phyloP scores from a whole-genome alignment of 2,329 filamentous ascomycete species.

The Xenoacremonium recifei region DNA sequence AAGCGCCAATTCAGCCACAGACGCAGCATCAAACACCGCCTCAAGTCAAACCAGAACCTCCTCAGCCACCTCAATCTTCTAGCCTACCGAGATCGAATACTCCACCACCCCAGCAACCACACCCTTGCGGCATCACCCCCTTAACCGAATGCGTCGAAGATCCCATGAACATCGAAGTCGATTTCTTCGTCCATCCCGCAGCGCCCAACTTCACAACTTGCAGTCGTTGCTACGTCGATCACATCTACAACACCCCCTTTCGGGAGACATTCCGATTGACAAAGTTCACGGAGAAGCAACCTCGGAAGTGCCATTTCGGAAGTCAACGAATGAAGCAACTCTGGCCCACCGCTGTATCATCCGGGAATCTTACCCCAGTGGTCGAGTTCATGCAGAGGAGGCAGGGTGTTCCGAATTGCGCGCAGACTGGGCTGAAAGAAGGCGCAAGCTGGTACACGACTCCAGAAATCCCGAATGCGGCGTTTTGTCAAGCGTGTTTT shows the following conservation, averaged over 20 bases:
- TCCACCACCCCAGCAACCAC: slow-evolving; percentile 11
- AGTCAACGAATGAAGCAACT: slow-evolving; percentile 32
- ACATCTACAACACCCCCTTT: slow-evolving; percentile 32
- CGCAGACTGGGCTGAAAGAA: slow-evolving; percentile 9
- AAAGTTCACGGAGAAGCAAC: slow-evolving; percentile 20
- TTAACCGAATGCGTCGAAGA: slow-evolving; percentile 29
- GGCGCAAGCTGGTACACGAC: slow-evolving; percentile 34
- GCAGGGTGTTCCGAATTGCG: slow-evolving; percentile 16
- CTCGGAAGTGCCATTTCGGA: slow-evolving; percentile 35
- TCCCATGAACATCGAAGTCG: slow-evolving; percentile 26
- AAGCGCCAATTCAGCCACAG: neutral
- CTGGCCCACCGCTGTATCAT: slow-evolving; percentile 26
- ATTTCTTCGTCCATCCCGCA: slow-evolving; percentile 36
- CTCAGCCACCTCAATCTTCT: neutral
- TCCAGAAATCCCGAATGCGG: slow-evolving; percentile 27
- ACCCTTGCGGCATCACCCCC: slow-evolving; percentile 13
- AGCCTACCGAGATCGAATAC: slow-evolving; percentile 7
- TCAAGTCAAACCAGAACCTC: neutral
- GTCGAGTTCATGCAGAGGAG: slow-evolving; percentile 30
- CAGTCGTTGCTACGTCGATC: slow-evolving; percentile 36
- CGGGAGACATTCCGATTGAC: slow-evolving; percentile 23
- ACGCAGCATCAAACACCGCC: neutral
- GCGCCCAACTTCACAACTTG: slow-evolving; percentile 35
- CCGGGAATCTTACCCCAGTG: slow-evolving; percentile 24
- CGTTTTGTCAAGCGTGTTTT: slow-evolving; percentile 39